These are phyloP conservation scores for Podila minutissima DNA, from an alignment of 192 early-diverging fungal species.

Conservation along the genomic window DNA sequence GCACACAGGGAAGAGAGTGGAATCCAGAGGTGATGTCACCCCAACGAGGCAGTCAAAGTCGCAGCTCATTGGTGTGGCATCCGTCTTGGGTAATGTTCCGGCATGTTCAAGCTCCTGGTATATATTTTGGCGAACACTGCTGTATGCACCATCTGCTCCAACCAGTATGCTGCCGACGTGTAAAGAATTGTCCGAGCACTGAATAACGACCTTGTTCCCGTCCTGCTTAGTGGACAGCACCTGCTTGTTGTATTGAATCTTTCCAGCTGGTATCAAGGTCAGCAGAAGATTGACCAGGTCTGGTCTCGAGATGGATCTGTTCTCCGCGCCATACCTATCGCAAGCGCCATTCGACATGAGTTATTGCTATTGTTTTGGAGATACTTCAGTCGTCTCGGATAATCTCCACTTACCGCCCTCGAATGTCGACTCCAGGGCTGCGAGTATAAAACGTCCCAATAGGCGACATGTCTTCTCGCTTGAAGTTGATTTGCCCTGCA, in stretches of 20 bases:
- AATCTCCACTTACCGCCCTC: neutral
- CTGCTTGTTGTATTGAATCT: constrained; percentile 21
- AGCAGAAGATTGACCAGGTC: constrained; percentile 15
- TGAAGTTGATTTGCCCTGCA: constrained; percentile 15
- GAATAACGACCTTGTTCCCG: constrained; percentile 4
- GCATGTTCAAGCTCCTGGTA: constrained; percentile 8
- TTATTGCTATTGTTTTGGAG: too few species aligned
- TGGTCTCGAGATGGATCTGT: constrained; percentile 2
- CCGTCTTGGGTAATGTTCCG: neutral
- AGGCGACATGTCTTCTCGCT: constrained; percentile 12
- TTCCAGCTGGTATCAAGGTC: constrained; percentile 6
- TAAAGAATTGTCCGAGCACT: constrained; percentile 16
- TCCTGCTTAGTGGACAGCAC: constrained; percentile 21
- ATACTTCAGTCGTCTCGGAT: neutral
- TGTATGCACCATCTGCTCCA: constrained; percentile 34
- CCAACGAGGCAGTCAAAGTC: constrained; percentile 29
- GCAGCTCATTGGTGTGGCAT: too few species aligned
- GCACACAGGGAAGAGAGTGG: neutral
- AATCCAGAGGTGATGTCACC: neutral
- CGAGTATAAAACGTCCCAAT: neutral
- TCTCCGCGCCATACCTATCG: constrained; percentile 20
- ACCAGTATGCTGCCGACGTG: constrained; percentile 21
- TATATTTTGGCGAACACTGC: constrained; percentile 25
- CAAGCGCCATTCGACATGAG: too few species aligned
- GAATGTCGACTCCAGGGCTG: neutral